Evolutionary conservation across 352 stramenopile genomes (phyloP).

Genomic region (Phytophthora boehmeriae): DNA sequence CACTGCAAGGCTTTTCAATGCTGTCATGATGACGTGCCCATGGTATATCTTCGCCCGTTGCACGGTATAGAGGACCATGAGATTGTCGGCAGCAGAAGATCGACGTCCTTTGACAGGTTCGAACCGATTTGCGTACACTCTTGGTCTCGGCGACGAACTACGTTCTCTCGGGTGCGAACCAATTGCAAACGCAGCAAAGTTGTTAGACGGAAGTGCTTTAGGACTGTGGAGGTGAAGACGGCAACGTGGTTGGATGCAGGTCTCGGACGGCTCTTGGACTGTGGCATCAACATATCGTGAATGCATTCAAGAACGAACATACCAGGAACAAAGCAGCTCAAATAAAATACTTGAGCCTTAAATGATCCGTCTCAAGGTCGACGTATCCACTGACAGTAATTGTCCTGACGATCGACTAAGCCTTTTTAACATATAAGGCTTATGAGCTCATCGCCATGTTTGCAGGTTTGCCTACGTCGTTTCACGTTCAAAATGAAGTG

Average conservation of each 20-base stretch:
- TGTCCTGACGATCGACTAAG: no score
- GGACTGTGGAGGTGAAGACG: background rate
- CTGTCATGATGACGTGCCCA: slow-evolving; percentile 81
- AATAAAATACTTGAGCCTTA: no score
- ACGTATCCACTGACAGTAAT: no score
- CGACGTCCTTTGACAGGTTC: slow-evolving; percentile 46
- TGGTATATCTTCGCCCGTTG: slow-evolving; percentile 85
- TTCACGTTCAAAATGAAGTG: no score
- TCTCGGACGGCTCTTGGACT: slow-evolving; percentile 77
- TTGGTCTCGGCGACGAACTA: slow-evolving; percentile 50
- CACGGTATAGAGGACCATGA: slow-evolving; percentile 90
- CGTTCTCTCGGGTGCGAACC: slow-evolving; percentile 75
- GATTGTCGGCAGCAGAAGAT: slow-evolving; percentile 85
- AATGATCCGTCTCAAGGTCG: no score
- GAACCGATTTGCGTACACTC: slow-evolving; percentile 1
- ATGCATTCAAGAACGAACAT: slow-evolving; percentile 70
- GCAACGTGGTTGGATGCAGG: slow-evolving; percentile 63
- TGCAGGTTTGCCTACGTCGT: slow-evolving; percentile 1
- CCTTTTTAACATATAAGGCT: no score
- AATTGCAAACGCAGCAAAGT: slow-evolving; percentile 20
- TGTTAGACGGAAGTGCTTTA: background rate
- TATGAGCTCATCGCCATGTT: no score
- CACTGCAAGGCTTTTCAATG: slow-evolving; percentile 67
- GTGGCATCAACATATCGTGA: slow-evolving; percentile 54
- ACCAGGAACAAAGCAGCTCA: no score